Evolutionary conservation across 331 rosid species (phyloP).

Genomic region (Quercus lobata): DNA sequence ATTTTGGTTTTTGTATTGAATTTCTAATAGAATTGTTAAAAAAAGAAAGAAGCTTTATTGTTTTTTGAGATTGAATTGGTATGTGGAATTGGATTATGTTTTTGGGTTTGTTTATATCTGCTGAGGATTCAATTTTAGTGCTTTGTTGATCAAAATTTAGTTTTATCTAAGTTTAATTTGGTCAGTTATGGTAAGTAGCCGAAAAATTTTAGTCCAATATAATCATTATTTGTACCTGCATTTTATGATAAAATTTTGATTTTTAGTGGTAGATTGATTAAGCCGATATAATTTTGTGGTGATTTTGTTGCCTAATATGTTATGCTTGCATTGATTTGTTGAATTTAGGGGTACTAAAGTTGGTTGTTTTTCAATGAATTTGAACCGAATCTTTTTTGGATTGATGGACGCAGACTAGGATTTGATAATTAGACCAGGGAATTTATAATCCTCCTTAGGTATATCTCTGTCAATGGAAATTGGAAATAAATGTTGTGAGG

Average conservation of each 20-base stretch:
- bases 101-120: too few relatives aligned
- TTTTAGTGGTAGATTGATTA: background rate
- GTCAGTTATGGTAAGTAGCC: too few relatives aligned
- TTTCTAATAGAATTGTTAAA: too few relatives aligned
- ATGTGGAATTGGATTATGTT: too few relatives aligned
- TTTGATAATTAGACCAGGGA: background rate
- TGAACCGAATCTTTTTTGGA: background rate
- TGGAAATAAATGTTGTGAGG: background rate
- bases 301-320: background rate
- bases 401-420: background rate
- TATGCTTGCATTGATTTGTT: background rate
- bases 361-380: background rate
- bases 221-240: background rate
- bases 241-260: background rate
- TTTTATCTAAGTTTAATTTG: too few relatives aligned
- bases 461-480: background rate
- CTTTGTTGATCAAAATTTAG: too few relatives aligned
- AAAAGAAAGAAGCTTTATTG: too few relatives aligned
- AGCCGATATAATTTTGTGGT: background rate
- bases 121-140: too few relatives aligned
- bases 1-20: too few relatives aligned
- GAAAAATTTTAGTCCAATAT: too few relatives aligned
- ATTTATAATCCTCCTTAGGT: background rate
- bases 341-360: background rate
- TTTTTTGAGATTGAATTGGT: too few relatives aligned